Percentiles rank a stretch among this genome's conserved stretches.
Evolutionary conservation across 208 protist species (phyloP).

Genomic region (Leishmania major): DNA sequence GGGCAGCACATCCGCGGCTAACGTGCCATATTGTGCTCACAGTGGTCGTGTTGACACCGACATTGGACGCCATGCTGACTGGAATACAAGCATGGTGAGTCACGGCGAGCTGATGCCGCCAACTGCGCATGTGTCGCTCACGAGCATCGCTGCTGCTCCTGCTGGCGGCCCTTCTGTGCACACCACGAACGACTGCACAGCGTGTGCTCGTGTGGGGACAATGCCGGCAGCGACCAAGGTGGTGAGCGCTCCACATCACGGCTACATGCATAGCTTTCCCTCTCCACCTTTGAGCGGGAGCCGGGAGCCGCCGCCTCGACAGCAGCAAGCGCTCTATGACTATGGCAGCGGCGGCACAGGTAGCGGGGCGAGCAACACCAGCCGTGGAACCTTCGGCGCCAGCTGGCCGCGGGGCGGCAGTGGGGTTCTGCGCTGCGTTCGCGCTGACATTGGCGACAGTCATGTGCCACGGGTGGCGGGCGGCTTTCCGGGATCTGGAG

Average conservation of each 20-base stretch:
- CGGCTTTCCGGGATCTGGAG: constrained; percentile 5
- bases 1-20: not conserved
- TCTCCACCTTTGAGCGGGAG: constrained; percentile 2
- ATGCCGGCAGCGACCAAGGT: not conserved
- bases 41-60: constrained; percentile 13
- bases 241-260: not conserved
- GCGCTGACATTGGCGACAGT: not conserved
- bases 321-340: not conserved
- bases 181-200: not conserved
- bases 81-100: constrained; percentile 37
- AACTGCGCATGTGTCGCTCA: not conserved
- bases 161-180: not conserved
- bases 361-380: not conserved
- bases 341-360: not conserved
- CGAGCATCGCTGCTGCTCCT: not conserved
- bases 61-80: constrained; percentile 30
- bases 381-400: not conserved
- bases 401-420: not conserved
- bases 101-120: constrained; percentile 12
- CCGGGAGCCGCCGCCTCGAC: not conserved
- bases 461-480: constrained; percentile 15
- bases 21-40: not conserved
- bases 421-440: not conserved
- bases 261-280: not conserved
- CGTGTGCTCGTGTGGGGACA: not conserved